A percentile compares a stretch with the other conserved stretches of the same genome.
phyloP scores from a whole-genome alignment of 495 filamentous ascomycete genomes.

The Neurospora cerealis region DNA sequence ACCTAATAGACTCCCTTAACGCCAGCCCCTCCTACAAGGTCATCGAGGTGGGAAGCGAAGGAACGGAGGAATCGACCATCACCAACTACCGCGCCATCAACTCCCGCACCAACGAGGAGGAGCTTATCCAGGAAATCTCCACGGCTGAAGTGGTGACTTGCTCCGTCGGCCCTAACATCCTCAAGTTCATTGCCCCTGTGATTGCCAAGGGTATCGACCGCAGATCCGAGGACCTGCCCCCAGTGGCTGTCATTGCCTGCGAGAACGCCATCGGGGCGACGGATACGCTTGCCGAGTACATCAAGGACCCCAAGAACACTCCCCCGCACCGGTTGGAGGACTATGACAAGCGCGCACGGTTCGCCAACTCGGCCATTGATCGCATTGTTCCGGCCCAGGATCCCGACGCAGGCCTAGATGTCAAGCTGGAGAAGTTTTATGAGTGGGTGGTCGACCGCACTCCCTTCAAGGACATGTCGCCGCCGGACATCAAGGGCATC shows the following conservation, averaged over 20 bases:
- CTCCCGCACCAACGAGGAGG: constrained; percentile 69
- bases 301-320: constrained; percentile 62
- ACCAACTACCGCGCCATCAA: constrained; percentile 95
- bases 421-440: constrained; percentile 94
- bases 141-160: constrained; percentile 88
- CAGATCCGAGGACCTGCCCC: constrained; percentile 54
- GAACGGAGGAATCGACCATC: constrained; percentile 70
- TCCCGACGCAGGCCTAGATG: constrained; percentile 68
- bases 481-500: constrained; percentile 71
- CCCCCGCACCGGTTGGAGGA: constrained; percentile 45
- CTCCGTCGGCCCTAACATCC: constrained; percentile 89
- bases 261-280: constrained; percentile 95
- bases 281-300: constrained; percentile 67
- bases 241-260: constrained; percentile 88
- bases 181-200: constrained; percentile 88
- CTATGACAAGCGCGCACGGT: constrained; percentile 58
- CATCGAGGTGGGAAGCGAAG: constrained; percentile 82
- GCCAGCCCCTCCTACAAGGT: constrained; percentile 69
- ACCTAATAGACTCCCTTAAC: constrained; percentile 67
- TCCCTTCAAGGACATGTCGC: constrained; percentile 50
- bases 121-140: constrained; percentile 74
- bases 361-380: constrained; percentile 96
- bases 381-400: constrained; percentile 90
- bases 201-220: constrained; percentile 84
- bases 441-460: constrained; percentile 92